Conservation (phyloP, 345 rosid genomes). For the Boechera divaricarpa region DNA sequence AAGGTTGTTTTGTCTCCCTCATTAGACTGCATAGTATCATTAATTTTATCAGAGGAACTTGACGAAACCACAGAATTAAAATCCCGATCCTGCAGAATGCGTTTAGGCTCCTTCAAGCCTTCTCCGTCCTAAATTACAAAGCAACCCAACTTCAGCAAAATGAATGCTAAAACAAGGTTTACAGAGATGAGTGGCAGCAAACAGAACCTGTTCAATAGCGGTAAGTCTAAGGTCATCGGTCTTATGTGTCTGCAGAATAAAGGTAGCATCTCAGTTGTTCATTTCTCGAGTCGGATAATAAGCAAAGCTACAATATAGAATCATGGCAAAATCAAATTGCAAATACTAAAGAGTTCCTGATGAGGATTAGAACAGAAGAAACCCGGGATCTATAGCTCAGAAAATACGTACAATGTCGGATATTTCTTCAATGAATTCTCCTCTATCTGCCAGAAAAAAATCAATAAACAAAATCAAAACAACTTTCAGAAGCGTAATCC, state of each 20-base stretch:
- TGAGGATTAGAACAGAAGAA: conserved; percentile 8
- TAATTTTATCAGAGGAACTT: conserved; percentile 41
- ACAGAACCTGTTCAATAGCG: conserved; percentile 53
- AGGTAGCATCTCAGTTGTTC: conserved; percentile 25
- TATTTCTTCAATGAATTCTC: conserved; percentile 67
- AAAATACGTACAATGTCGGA: conserved; percentile 59
- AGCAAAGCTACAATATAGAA: not conserved
- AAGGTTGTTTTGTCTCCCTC: conserved; percentile 39
- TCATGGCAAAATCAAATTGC: conserved; percentile 13
- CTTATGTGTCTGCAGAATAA: conserved; percentile 60
- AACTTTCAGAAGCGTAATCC: conserved; percentile 27
- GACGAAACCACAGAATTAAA: conserved; percentile 47
- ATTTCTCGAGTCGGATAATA: not conserved
- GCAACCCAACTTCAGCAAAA: conserved; percentile 25
- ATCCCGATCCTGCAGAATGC: conserved; percentile 57
- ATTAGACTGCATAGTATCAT: conserved; percentile 38
- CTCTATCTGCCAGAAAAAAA: conserved; percentile 59
- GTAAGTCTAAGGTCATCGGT: conserved; percentile 54
- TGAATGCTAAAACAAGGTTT: conserved; percentile 16
- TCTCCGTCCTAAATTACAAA: conserved; percentile 59
- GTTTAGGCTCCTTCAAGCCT: conserved; percentile 68
- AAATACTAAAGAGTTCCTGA: conserved; percentile 3
- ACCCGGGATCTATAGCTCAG: not conserved
- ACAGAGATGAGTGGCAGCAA: not conserved
- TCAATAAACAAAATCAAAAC: conserved; percentile 42